These are phyloP conservation scores for Rhodotorula sp. DNA, from an alignment of 1,284 basidiomycete genomes.

Conservation along the genomic window DNA sequence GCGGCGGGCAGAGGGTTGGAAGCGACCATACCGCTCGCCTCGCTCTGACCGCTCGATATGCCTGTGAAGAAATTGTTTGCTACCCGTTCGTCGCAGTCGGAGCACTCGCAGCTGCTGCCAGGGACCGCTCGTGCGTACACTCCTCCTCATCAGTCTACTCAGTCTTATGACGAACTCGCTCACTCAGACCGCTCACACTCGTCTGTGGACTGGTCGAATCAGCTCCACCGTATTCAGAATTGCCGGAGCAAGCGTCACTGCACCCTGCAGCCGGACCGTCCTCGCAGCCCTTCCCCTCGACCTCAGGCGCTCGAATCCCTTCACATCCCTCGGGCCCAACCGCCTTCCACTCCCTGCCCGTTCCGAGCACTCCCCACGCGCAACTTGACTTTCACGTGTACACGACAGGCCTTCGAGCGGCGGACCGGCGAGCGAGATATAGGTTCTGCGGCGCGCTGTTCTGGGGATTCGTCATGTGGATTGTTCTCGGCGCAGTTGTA, in stretches of 20 bases:
- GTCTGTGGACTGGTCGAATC: background rate
- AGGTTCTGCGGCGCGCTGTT: conserved; percentile 15
- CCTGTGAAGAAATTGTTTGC: background rate
- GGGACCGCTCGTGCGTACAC: background rate
- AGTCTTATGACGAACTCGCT: background rate
- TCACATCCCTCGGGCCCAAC: conserved; percentile 17
- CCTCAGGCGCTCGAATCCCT: background rate
- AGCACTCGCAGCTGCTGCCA: background rate
- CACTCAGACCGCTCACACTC: background rate
- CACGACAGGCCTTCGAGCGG: conserved; percentile 1
- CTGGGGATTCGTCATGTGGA: conserved; percentile 12
- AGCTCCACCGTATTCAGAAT: conserved; percentile 4
- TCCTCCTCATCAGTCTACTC: background rate
- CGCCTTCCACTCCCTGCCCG: conserved; percentile 17
- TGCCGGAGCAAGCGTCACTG: background rate
- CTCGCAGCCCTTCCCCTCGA: background rate
- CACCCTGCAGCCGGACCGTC: background rate
- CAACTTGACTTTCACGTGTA: background rate
- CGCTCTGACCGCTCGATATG: background rate
- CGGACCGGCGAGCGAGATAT: conserved; percentile 21
- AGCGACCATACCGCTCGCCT: background rate
- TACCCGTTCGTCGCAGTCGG: background rate
- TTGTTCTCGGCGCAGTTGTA: background rate
- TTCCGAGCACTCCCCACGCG: conserved; percentile 2
- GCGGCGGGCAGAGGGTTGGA: background rate